These are phyloP conservation scores for Paramecium sonneborni DNA, from an alignment of 73 alveolate species.

Conservation along the genomic window DNA sequence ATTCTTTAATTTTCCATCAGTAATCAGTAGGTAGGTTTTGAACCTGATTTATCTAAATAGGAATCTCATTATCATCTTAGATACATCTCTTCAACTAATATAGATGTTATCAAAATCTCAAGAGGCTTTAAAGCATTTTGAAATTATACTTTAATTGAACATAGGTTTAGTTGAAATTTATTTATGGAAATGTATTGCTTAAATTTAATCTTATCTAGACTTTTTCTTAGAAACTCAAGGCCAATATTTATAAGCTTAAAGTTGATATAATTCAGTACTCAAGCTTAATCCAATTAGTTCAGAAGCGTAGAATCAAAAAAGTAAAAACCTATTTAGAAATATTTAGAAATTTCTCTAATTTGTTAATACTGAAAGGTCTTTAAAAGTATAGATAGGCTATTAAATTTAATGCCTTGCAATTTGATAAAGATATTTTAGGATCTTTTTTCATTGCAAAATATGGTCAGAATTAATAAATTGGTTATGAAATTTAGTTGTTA, in stretches of 20 bases:
- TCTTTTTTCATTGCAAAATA: no score
- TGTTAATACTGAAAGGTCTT: no score
- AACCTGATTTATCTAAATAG: not conserved
- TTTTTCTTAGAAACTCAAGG: not conserved
- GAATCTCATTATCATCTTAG: not conserved
- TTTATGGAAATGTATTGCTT: not conserved
- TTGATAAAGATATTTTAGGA: not conserved
- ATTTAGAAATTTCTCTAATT: not conserved
- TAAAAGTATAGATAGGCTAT: not conserved
- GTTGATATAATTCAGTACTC: not conserved
- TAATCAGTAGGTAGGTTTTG: not conserved
- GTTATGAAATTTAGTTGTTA: not conserved
- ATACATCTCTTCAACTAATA: no score
- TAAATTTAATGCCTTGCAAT: not conserved
- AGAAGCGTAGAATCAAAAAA: not conserved
- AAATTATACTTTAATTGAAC: not conserved
- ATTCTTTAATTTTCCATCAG: not conserved
- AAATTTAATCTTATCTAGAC: not conserved
- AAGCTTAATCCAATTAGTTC: not conserved
- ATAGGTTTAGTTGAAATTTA: no score
- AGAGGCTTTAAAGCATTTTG: not conserved
- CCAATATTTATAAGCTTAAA: not conserved
- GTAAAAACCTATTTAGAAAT: not conserved
- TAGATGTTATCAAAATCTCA: not conserved
- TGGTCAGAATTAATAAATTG: not conserved